These are phyloP conservation scores for Pichia gijzeniarum DNA, from an alignment of 805 yeast species.

Conservation along the genomic window DNA sequence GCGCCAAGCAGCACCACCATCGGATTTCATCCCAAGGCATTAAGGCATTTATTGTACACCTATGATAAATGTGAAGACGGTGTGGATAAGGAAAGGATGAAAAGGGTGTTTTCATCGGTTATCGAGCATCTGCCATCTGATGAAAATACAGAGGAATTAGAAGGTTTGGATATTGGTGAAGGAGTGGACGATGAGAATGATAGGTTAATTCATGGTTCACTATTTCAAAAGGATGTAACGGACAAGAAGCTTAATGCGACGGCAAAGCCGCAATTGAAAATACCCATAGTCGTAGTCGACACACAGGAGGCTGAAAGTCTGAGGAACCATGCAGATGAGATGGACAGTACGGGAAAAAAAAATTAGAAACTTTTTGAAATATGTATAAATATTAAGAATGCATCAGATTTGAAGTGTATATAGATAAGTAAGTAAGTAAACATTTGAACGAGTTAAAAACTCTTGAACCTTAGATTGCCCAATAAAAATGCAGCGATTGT, in stretches of 20 bases:
- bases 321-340: constrained; percentile 12
- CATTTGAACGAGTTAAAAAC: not conserved
- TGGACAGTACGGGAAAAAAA: not conserved
- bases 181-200: constrained; percentile 8
- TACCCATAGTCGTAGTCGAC: constrained; percentile 27
- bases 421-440: no score
- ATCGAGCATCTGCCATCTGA: constrained; percentile 7
- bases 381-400: no score
- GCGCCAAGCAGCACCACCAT: constrained; percentile 28
- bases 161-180: constrained; percentile 9
- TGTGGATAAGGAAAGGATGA: not conserved
- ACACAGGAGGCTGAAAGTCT: constrained; percentile 25
- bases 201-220: constrained; percentile 1
- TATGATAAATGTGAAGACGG: constrained; percentile 15
- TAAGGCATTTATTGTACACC: constrained; percentile 26
- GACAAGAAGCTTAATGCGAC: not conserved
- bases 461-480: constrained; percentile 7
- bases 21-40: constrained; percentile 25
- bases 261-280: not conserved
- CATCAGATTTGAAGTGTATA: no score
- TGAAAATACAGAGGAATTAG: constrained; percentile 3
- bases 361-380: no score
- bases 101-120: constrained; percentile 11
- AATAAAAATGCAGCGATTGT: constrained; percentile 1
- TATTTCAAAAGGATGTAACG: not conserved